Evolutionary conservation across 768 basidiomycete species (phyloP), one percentile per base, ranked within the genome.

Genomic region (Calocera viscosa): DNA sequence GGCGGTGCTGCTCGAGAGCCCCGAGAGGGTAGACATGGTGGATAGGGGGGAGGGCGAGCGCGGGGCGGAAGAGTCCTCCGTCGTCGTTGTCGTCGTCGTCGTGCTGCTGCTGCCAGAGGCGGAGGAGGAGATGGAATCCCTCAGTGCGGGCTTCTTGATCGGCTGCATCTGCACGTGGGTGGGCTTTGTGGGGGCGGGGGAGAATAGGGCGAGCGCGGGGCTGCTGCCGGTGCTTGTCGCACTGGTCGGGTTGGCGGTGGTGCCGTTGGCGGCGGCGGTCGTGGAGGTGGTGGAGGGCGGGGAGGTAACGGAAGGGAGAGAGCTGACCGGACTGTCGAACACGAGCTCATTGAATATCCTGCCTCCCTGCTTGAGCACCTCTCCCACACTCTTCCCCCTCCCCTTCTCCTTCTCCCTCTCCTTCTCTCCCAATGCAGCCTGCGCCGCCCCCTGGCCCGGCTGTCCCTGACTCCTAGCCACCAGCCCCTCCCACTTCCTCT

Each of bases 401-500:
- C 53, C 10, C 53, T 10, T 8, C 26, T 16, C 26, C 53, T 60
- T 26, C 43, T 7, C 43, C 5, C 24, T 26, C 53, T 30, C 53
- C 11, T 30, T 26, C 53, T 10, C 53, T 7, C 30, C 26, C 53
- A n/a, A n/a, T n/a, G n/a, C n/a, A n/a, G 8, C 43, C 43, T 47
- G 43, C 43, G 2, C 53, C 53, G 53, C 30, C 5, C 26, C 24
- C 53, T 7, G 14, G 7, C 53, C 53, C 53, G 53, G n/a, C n/a
- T n/a, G n/a, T n/a, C n/a, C 53, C 53, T 60, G 53, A 19, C 30
- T 60, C 14, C 68, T 68, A 16, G 66, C 53, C 2, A 91, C 84
- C 67, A 92, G 89, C 34, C 84, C 82, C 74, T 87, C 89, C 91
- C 91, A 93, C 75, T 86, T 89, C 67, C 82, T 83, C 78, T 92